Percentiles rank a stretch among this genome's conserved stretches.
phyloP scores from a whole-genome alignment of 163 green algal species.

The Chlamydomonas reinhardtii region DNA sequence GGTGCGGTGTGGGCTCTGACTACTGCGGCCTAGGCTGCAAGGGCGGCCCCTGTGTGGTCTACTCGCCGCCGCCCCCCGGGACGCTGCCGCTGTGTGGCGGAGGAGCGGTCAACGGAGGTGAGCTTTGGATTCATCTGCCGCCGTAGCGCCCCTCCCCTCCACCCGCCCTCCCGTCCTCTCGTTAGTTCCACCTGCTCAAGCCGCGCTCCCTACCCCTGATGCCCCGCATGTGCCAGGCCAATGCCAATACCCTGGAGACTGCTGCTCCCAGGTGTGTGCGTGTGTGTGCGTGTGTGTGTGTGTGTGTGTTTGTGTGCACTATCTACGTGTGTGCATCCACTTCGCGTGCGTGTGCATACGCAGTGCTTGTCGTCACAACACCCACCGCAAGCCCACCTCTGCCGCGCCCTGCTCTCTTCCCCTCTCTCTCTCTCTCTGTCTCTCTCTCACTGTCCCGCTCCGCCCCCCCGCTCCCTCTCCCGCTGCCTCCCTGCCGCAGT shows the following conservation, averaged over 20 bases:
- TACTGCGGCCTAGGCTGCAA: slow-evolving; percentile 26
- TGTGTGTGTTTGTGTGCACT: no score
- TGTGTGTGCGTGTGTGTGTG: no score
- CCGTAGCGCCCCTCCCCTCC: no score
- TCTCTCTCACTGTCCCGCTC: background rate
- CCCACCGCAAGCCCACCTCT: no score
- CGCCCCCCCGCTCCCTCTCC: background rate
- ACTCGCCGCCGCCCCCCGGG: background rate
- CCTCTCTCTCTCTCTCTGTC: background rate
- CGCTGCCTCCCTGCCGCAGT: background rate
- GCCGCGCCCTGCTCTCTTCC: background rate
- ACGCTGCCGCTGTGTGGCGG: background rate
- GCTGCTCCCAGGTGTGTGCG: background rate
- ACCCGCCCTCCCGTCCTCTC: no score
- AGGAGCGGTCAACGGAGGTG: background rate
- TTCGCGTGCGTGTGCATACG: no score
- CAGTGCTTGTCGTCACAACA: no score
- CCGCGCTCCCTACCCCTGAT: no score
- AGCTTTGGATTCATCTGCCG: no score
- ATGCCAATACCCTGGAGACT: background rate
- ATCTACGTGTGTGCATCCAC: no score
- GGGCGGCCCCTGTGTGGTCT: slow-evolving; percentile 13
- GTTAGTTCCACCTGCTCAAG: no score
- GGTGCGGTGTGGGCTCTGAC: background rate
- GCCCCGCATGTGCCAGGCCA: background rate